phyloP scores from a whole-genome alignment of 306 rosid species.

The Nissolia schottii region DNA sequence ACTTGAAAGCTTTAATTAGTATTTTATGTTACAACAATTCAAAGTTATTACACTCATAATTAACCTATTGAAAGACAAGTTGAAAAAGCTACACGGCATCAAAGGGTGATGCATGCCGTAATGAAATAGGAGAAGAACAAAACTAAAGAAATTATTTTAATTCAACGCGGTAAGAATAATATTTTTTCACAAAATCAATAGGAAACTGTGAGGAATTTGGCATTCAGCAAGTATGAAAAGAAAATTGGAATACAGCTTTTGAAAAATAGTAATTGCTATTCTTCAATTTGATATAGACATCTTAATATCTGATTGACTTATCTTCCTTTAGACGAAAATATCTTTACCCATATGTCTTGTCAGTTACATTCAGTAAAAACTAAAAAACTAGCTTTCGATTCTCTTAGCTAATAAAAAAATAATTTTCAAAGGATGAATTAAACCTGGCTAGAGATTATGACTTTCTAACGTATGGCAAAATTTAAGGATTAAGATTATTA shows the following conservation, averaged over 20 bases:
- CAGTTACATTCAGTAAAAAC: constrained; percentile 4
- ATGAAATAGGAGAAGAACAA: background rate
- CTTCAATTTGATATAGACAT: background rate
- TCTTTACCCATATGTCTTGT: background rate
- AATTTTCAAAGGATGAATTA: background rate
- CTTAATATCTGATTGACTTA: background rate
- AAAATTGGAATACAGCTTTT: background rate
- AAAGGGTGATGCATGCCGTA: background rate
- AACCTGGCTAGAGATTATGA: background rate
- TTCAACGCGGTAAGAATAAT: background rate
- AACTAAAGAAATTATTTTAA: background rate
- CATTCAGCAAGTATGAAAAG: background rate
- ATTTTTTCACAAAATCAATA: background rate
- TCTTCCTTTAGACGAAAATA: background rate
- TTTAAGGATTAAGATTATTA: background rate
- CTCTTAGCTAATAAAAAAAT: background rate
- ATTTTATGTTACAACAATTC: background rate
- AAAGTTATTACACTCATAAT: background rate
- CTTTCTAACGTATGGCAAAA: background rate
- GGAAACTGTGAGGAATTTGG: background rate
- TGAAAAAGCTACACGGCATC: background rate
- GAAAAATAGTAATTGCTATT: background rate
- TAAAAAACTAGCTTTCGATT: background rate
- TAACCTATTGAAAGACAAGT: background rate
- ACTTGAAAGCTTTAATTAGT: too few relatives aligned